Base-by-base conservation (phyloP, 805 yeast genomes). In the Ogataea kodamae region DNA sequence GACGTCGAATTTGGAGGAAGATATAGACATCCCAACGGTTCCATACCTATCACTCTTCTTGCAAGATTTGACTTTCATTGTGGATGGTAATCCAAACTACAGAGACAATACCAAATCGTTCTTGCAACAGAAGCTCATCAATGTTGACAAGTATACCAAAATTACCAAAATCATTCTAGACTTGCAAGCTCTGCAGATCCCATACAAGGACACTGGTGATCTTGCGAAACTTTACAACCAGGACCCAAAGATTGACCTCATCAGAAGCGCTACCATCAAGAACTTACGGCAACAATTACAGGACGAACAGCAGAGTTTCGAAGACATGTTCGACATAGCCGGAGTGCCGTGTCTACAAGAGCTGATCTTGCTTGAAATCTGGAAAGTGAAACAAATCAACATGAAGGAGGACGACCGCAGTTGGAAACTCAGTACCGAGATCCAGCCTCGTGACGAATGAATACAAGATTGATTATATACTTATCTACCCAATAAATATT, bases 11-110 rank as follows among this genome's bases (percentile, higher is more conserved):
- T 32, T 53, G 18, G 62, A 60, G 21, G 65, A 42, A 49, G 57
- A 41, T 48, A 59, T 60, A 54, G 71, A 63, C 38, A 63, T 77
- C 13, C 87, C 89, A 0, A 71, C 76, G 13, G 89, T 84, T 22
- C 95, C 95, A 11, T 84, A 82, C 52, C 68, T 83, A 37, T 78
- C 82, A 28, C 60, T 84, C 34, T 83, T 81, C 54, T 61, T 84
- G 27, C 92, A 81, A 57, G 95, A 84, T 57, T 65, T 84, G 48
- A 82, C 89, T 0, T 82, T 83, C 60, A 76, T 82, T n/a, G 72
- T 78, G 32, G 94, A 84, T 46, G 90, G 92, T n/a, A 83, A 83
- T 52, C 70, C 81, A 23, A 79, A 76, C 47, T 78, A 64, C 53
- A 66, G 89, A 52, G 73, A 67, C 40, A 74, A 76, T 41, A 60